These are phyloP conservation scores for Beauveria sp. DNA, from an alignment of 2,329 filamentous ascomycete genomes.

Conservation along the genomic window DNA sequence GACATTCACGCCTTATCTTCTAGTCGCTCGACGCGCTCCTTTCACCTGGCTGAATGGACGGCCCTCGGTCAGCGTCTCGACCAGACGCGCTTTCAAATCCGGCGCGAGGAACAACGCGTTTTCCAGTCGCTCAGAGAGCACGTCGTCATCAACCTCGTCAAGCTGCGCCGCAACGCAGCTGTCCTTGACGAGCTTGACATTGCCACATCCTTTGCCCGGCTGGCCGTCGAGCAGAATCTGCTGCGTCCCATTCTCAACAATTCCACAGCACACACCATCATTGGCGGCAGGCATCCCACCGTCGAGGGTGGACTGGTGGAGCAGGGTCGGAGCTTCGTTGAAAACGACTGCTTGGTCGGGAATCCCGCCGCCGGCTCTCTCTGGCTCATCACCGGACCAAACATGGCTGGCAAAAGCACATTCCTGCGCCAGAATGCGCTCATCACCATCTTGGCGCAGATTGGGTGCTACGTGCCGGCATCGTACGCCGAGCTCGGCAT, in stretches of 20 bases:
- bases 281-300: constrained; percentile 84
- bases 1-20: constrained; percentile 52
- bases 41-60: constrained; percentile 81
- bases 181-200: constrained; percentile 93
- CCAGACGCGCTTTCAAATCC: constrained; percentile 67
- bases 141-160: constrained; percentile 76
- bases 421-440: constrained; percentile 93
- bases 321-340: constrained; percentile 73
- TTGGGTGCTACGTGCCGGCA: constrained; percentile 87
- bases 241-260: constrained; percentile 65
- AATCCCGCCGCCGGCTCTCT: constrained; percentile 54
- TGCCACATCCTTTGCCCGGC: constrained; percentile 71
- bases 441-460: constrained; percentile 87
- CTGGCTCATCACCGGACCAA: constrained; percentile 73
- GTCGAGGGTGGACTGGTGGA: constrained; percentile 77
- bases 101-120: constrained; percentile 75
- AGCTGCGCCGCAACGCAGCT: constrained; percentile 79
- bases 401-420: constrained; percentile 97
- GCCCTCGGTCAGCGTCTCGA: constrained; percentile 72
- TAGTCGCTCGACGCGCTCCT: constrained; percentile 76
- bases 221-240: constrained; percentile 68
- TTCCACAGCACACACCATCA: constrained; percentile 61
- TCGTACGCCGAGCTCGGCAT: constrained; percentile 78
- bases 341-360: constrained; percentile 82
- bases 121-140: constrained; percentile 66